Evolutionary conservation across 1,284 basidiomycete genomes (phyloP).

Genomic region (Fomitopsis betulina): DNA sequence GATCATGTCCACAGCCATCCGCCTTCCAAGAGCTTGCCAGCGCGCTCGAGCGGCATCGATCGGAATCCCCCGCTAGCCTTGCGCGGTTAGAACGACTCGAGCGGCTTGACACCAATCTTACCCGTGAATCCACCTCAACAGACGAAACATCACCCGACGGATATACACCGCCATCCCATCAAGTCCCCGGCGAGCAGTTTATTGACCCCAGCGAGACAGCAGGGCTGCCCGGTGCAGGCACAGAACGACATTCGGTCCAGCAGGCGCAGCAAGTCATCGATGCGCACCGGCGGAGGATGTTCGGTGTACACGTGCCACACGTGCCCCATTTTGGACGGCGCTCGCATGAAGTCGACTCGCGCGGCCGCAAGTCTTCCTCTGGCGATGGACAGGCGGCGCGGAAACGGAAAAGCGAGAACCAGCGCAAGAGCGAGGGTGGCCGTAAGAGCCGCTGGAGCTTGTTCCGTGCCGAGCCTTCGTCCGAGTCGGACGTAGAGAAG

Average conservation of each 20-base stretch:
- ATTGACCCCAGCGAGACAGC: slow-evolving; percentile 30
- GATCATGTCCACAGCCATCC: slow-evolving; percentile 33
- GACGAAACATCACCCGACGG: neutral
- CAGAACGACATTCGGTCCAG: slow-evolving; percentile 24
- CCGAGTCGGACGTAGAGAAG: slow-evolving; percentile 22
- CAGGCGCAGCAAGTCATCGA: slow-evolving; percentile 18
- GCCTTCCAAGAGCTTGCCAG: slow-evolving; percentile 45
- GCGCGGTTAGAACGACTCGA: slow-evolving; percentile 6
- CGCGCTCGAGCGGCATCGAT: slow-evolving; percentile 37
- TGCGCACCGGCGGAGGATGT: slow-evolving; percentile 21
- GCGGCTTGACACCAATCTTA: slow-evolving; percentile 11
- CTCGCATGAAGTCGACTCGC: neutral
- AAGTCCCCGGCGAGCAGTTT: slow-evolving; percentile 26
- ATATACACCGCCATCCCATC: slow-evolving; percentile 13
- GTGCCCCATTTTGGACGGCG: neutral
- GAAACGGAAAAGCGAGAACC: slow-evolving; percentile 2
- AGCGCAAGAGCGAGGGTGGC: slow-evolving; percentile 4
- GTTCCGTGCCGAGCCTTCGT: slow-evolving; percentile 17
- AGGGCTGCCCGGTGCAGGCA: slow-evolving; percentile 28
- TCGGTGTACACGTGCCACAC: slow-evolving; percentile 9
- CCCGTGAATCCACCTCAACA: slow-evolving; percentile 15
- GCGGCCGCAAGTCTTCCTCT: slow-evolving; percentile 1
- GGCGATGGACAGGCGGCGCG: neutral
- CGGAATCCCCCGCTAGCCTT: slow-evolving; percentile 17
- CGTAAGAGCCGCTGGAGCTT: slow-evolving; percentile 5